Evolutionary conservation across 2,329 filamentous ascomycete genomes (phyloP).

Genomic region (Fusarium mundagurra): DNA sequence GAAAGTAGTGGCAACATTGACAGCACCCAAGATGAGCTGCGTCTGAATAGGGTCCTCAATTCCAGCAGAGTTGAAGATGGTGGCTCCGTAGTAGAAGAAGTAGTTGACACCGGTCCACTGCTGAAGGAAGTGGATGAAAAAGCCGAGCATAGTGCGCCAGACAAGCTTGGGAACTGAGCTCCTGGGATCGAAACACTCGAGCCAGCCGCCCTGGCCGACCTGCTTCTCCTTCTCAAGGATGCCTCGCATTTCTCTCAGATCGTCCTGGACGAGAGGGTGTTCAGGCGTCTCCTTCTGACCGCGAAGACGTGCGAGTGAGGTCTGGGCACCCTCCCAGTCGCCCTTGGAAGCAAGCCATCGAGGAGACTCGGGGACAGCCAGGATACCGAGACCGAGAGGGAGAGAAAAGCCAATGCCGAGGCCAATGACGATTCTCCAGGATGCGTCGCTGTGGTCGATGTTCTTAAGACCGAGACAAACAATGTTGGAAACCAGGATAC

Average conservation of each 20-base stretch:
- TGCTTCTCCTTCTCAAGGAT: constrained; percentile 56
- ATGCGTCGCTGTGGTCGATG: constrained; percentile 53
- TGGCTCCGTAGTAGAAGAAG: constrained; percentile 73
- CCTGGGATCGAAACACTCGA: constrained; percentile 70
- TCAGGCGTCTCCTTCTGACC: constrained; percentile 41
- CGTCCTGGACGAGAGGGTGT: constrained; percentile 57
- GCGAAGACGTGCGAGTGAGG: constrained; percentile 63
- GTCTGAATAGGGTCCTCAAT: constrained; percentile 73
- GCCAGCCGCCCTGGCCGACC: constrained; percentile 60
- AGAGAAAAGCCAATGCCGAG: constrained; percentile 63
- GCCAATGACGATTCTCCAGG: constrained; percentile 72
- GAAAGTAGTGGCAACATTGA: constrained; percentile 75
- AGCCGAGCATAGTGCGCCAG: constrained; percentile 72
- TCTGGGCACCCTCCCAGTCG: constrained; percentile 59
- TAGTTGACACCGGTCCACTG: constrained; percentile 72
- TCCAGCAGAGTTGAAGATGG: constrained; percentile 73
- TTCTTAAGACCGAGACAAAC: constrained; percentile 63
- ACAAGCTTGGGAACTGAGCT: constrained; percentile 63
- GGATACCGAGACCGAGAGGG: constrained; percentile 62
- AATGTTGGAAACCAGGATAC: constrained; percentile 68
- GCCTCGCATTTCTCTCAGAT: constrained; percentile 62
- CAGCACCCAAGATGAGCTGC: constrained; percentile 73
- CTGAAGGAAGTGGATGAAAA: constrained; percentile 72
- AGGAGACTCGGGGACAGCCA: constrained; percentile 66
- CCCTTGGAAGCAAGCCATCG: constrained; percentile 62